Evolutionary conservation across 2,329 filamentous ascomycete species (phyloP).

Genomic region (Penicillium expansum): DNA sequence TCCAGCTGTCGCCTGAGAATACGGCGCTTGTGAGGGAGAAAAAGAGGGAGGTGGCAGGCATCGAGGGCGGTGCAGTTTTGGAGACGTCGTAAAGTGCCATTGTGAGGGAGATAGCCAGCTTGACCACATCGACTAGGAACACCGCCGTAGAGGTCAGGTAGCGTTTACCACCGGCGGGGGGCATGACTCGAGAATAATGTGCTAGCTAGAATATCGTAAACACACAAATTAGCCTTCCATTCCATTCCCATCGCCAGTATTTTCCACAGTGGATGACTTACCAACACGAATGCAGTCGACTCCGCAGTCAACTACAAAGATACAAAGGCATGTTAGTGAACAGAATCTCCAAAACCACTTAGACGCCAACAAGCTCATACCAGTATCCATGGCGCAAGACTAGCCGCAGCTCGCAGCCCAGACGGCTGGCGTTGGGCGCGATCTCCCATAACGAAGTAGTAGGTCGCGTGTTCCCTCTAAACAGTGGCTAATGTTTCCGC

Average conservation of each 20-base stretch:
- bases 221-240: conserved; percentile 10
- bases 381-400: conserved; percentile 39
- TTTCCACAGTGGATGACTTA: conserved; percentile 25
- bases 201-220: conserved; percentile 60
- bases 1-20: conserved; percentile 91
- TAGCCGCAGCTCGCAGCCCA: conserved; percentile 34
- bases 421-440: conserved; percentile 32
- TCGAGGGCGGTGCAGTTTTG: conserved; percentile 70
- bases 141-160: conserved; percentile 94
- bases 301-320: conserved; percentile 42
- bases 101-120: conserved; percentile 79
- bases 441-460: conserved; percentile 31
- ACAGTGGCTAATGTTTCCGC: conserved; percentile 12
- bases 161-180: conserved; percentile 74
- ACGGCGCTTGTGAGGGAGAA: conserved; percentile 75
- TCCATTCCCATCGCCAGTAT: neutral
- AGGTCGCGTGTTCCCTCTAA: conserved; percentile 10
- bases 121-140: conserved; percentile 88
- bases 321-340: conserved; percentile 10
- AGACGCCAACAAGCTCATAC: conserved; percentile 29
- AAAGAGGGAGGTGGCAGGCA: conserved; percentile 76
- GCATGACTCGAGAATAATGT: conserved; percentile 94
- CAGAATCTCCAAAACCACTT: neutral
- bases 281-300: conserved; percentile 45
- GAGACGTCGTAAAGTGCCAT: conserved; percentile 87